Conservation (phyloP, 495 filamentous ascomycete species). For the Aspergillus cristatus region DNA sequence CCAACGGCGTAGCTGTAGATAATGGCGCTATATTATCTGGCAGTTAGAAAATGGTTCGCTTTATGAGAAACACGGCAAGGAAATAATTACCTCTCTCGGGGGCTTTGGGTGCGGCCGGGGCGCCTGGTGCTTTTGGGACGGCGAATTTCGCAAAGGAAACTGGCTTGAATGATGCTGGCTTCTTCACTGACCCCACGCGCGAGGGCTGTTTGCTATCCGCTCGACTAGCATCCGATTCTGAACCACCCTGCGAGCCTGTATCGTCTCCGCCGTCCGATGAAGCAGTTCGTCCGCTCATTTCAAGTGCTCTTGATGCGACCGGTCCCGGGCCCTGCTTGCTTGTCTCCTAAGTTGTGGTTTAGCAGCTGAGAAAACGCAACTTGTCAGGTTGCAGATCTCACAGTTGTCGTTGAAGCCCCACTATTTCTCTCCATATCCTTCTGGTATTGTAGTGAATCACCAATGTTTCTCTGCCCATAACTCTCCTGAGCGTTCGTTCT, state of each 20-base stretch:
- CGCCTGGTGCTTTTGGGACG: slow-evolving; percentile 43
- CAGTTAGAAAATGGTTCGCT: no score
- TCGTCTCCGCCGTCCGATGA: slow-evolving; percentile 37
- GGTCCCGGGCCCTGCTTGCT: slow-evolving; percentile 25
- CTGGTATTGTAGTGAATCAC: no score
- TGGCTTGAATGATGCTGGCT: slow-evolving; percentile 81
- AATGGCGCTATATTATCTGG: slow-evolving; percentile 31
- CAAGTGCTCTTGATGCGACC: slow-evolving; percentile 34
- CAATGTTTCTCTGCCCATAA: slow-evolving; percentile 22
- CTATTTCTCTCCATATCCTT: no score
- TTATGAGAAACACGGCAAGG: no score
- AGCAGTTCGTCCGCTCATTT: slow-evolving; percentile 34
- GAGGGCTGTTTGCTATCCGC: slow-evolving; percentile 50
- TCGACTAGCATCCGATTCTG: slow-evolving; percentile 41
- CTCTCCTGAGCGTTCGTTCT: slow-evolving; percentile 17
- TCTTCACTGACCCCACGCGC: slow-evolving; percentile 69
- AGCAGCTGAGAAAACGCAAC: slow-evolving; percentile 7
- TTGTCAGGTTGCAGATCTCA: slow-evolving; percentile 1
- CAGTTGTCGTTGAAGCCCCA: no score
- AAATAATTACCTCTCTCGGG: slow-evolving; percentile 53
- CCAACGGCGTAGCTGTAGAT: slow-evolving; percentile 30
- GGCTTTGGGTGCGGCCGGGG: slow-evolving; percentile 43
- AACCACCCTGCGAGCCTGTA: slow-evolving; percentile 36
- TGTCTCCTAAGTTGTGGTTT: slow-evolving; percentile 22
- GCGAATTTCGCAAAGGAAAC: slow-evolving; percentile 83